Percentiles rank a stretch among this genome's conserved stretches.
phyloP scores from a whole-genome alignment of 768 basidiomycete species.

The Amyloporia xantha region DNA sequence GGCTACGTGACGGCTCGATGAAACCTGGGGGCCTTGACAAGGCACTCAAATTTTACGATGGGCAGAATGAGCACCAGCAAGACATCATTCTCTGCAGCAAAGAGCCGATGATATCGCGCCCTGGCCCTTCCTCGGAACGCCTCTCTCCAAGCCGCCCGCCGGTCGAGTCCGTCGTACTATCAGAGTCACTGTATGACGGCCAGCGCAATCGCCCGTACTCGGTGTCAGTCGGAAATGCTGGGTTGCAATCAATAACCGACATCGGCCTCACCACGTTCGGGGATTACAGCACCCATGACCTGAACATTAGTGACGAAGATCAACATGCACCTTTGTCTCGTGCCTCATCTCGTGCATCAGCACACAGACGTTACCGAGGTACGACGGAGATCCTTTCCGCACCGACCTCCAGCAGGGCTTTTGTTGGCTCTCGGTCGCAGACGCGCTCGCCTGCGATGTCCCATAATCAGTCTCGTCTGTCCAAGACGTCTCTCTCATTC shows the following conservation, averaged over 20 bases:
- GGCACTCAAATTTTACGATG: not conserved
- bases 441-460: not conserved
- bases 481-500: not conserved
- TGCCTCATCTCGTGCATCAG: not conserved
- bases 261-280: not conserved
- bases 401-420: not conserved
- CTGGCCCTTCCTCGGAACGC: not conserved
- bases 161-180: not conserved
- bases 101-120: not conserved
- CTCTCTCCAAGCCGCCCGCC: not conserved
- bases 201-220: not conserved
- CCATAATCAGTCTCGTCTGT: not conserved
- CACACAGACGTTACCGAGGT: not conserved
- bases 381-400: not conserved
- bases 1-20: not conserved
- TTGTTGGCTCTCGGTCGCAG: not conserved
- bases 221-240: not conserved
- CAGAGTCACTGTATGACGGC: not conserved
- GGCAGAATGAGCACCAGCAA: not conserved
- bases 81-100: not conserved
- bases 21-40: not conserved
- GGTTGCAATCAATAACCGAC: not conserved
- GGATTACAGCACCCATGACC: not conserved
- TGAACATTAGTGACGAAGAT: not conserved
- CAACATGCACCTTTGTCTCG: not conserved